A percentile compares a stretch with the other conserved stretches of the same genome.
Conservation (phyloP, 2,329 filamentous ascomycete genomes). For the Capronia epimyces region DNA sequence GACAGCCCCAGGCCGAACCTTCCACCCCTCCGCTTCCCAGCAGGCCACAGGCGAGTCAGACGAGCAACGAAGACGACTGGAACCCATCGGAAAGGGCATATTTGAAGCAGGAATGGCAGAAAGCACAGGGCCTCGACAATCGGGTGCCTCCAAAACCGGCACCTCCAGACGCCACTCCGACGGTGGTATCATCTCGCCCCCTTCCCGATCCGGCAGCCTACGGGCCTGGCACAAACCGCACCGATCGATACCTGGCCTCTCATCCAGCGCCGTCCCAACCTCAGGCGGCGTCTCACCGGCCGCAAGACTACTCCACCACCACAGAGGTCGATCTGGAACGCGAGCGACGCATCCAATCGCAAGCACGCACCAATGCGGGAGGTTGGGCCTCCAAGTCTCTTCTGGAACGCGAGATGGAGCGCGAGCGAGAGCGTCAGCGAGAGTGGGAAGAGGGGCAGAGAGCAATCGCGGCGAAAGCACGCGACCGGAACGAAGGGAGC, state of each 20-base stretch:
- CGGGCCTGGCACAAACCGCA: constrained; percentile 40
- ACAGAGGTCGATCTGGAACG: constrained; percentile 54
- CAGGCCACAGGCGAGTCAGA: constrained; percentile 31
- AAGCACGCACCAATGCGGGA: constrained; percentile 54
- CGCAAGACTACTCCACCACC: constrained; percentile 47
- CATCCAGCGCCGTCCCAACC: constrained; percentile 47
- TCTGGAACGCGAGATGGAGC: constrained; percentile 62
- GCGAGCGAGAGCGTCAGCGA: constrained; percentile 57
- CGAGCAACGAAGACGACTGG: constrained; percentile 54
- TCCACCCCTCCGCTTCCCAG: constrained; percentile 16
- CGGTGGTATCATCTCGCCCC: constrained; percentile 32
- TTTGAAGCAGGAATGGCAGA: constrained; percentile 53
- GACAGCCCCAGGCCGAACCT: constrained; percentile 30
- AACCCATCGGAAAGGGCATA: constrained; percentile 56
- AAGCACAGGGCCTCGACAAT: constrained; percentile 33
- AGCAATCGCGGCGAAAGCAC: constrained; percentile 44
- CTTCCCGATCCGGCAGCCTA: constrained; percentile 45
- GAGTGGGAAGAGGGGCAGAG: constrained; percentile 61
- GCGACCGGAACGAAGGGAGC: constrained; percentile 42
- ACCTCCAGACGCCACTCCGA: constrained; percentile 10
- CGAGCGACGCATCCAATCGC: constrained; percentile 47
- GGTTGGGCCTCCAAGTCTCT: constrained; percentile 60
- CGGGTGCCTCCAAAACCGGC: constrained; percentile 27
- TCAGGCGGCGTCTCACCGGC: constrained; percentile 37
- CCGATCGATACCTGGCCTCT: constrained; percentile 52